A percentile compares a stretch with the other conserved stretches of the same genome.
phyloP scores from a whole-genome alignment of 2,329 filamentous ascomycete species.

The Chaetoscypha palmicola region DNA sequence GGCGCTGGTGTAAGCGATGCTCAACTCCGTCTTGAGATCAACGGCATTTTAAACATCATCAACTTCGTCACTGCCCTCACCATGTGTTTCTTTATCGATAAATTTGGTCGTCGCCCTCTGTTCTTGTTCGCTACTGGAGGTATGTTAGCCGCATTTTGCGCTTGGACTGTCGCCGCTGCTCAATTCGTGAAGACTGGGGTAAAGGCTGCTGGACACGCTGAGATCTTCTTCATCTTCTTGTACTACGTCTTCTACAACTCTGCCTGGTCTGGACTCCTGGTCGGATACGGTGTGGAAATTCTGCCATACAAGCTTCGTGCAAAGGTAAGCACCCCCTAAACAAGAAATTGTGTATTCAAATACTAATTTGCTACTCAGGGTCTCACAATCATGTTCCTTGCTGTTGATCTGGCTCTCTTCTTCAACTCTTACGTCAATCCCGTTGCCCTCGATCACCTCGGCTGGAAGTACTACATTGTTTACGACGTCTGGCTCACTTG shows the following conservation, averaged over 20 bases:
- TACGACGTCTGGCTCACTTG: constrained; percentile 32
- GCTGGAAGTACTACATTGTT: constrained; percentile 39
- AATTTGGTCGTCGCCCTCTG: constrained; percentile 26
- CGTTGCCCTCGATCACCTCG: constrained; percentile 33
- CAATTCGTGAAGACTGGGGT: constrained; percentile 11
- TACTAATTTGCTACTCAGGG: constrained; percentile 19
- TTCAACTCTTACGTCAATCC: constrained; percentile 40
- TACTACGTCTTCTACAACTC: constrained; percentile 39
- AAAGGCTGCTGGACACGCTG: constrained; percentile 16
- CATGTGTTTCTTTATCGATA: constrained; percentile 28
- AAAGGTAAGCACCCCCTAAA: constrained; percentile 14
- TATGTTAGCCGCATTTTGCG: constrained; percentile 20
- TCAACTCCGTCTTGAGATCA: constrained; percentile 22
- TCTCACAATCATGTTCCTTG: constrained; percentile 37
- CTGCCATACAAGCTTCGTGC: constrained; percentile 26
- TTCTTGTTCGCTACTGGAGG: constrained; percentile 22
- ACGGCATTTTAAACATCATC: constrained; percentile 26
- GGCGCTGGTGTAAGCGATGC: constrained; percentile 31
- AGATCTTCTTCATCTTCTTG: constrained; percentile 43
- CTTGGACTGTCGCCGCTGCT: constrained; percentile 23
- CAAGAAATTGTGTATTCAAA: neutral
- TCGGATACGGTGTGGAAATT: constrained; percentile 27
- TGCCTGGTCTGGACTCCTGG: constrained; percentile 25
- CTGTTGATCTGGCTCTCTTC: constrained; percentile 39
- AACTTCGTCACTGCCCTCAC: constrained; percentile 22